Base-by-base conservation (phyloP, 179 eudicot genomes). In the Carnegiea gigantea region DNA sequence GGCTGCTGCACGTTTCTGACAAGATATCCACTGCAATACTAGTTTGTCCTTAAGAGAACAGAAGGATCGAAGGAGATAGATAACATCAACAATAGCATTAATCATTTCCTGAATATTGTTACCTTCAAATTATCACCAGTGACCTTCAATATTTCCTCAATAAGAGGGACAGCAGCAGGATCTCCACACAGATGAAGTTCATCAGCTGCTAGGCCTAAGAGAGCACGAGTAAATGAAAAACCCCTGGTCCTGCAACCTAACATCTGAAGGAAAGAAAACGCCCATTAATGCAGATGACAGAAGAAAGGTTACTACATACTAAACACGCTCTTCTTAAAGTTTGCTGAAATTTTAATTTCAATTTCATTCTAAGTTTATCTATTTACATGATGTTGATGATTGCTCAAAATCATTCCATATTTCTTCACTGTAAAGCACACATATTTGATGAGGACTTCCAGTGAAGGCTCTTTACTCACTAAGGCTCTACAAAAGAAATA, bases 141-240 rank as follows among this genome's bases (percentile, higher is more conserved):
- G 72, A 92, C 97, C 89, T 89, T 89, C 80, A 96, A 88, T 80
- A 96, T 85, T 84, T 96, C 91, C 77, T 91, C 86, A 78, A 96
- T 89, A 53, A 96, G 87, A 81, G 99, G 98, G 81, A 92, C 96
- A 89, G 93, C 93, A 57, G 99, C 98, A 70, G 97, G 90, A 85
- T 96, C 99, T 67, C 99, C 99, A 83, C 99, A 96, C 71, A 96
- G 88, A 87, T 96, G 99, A 82, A 96, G 91, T 82, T 96, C 99
- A 82, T 92, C 89, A 60, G 93, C 95, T 73, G 97, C 84, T 75
- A 96, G 88, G 64, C 99, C 99, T 78, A 96, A 81, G 15, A 96
- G 88, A 85, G 99, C 99, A 85, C 97, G 98, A 70, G 99, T 96
- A 86, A 96, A 96, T 77, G 99, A 94, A 87, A 81, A 92, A 10